These are phyloP conservation scores for Lactarius pseudohatsudake DNA, from an alignment of 768 basidiomycete genomes.

Conservation along the genomic window DNA sequence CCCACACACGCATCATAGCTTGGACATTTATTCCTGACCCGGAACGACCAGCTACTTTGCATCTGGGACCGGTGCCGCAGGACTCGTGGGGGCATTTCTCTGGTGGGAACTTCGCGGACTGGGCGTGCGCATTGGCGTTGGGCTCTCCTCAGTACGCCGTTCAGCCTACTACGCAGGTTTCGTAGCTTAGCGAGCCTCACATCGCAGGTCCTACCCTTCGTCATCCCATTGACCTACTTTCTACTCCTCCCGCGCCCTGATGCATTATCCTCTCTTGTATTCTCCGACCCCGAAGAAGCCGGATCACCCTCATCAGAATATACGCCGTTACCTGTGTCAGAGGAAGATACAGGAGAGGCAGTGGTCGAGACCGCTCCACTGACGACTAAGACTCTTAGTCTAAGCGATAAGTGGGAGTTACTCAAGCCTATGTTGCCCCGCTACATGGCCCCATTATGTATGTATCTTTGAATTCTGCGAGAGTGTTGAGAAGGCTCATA, in stretches of 20 bases:
- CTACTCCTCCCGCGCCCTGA: constrained; percentile 68
- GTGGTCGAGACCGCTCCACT: constrained; percentile 28
- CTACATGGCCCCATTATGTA: constrained; percentile 94
- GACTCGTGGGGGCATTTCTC: constrained; percentile 85
- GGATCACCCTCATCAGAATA: constrained; percentile 39
- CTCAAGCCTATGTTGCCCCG: constrained; percentile 74
- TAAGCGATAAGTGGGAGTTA: constrained; percentile 75
- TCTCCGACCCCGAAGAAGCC: constrained; percentile 32
- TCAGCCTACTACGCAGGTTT: neutral
- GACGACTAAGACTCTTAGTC: constrained; percentile 50
- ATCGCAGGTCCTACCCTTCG: constrained; percentile 72
- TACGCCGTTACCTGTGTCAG: constrained; percentile 40
- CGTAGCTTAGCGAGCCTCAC: constrained; percentile 6
- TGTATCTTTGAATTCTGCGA: constrained; percentile 36
- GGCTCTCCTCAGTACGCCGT: constrained; percentile 72
- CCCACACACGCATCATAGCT: neutral
- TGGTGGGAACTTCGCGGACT: constrained; percentile 93
- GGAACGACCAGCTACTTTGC: constrained; percentile 71
- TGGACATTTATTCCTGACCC: neutral
- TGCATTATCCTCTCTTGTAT: constrained; percentile 45
- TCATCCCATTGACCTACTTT: constrained; percentile 75
- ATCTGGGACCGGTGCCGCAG: constrained; percentile 92
- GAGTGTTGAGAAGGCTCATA: neutral
- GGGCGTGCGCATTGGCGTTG: constrained; percentile 82
- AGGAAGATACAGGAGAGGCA: constrained; percentile 31